phyloP scores from a whole-genome alignment of 179 eudicot genomes.

The Carnegiea gigantea region DNA sequence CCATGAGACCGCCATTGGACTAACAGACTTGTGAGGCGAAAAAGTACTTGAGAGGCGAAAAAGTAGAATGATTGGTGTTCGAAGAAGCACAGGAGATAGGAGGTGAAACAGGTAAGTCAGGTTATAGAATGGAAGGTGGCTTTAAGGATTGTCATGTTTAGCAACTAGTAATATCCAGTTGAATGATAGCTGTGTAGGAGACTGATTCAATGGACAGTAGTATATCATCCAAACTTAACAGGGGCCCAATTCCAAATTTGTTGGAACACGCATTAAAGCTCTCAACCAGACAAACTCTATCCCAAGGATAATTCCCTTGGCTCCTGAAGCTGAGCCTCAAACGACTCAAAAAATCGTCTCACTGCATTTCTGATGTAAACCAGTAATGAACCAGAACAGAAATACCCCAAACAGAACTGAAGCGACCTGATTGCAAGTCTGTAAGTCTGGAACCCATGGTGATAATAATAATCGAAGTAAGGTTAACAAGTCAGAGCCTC shows the following conservation, averaged over 20 bases:
- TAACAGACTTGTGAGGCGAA: background rate
- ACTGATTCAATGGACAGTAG: background rate
- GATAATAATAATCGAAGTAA: too few species aligned
- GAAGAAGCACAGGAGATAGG: conserved; percentile 8
- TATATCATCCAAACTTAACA: background rate
- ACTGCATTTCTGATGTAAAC: background rate
- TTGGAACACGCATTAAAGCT: background rate
- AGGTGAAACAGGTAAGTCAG: background rate
- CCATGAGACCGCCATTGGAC: conserved; percentile 33
- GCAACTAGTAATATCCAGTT: conserved; percentile 1
- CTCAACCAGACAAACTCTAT: conserved; percentile 2
- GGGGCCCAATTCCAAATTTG: conserved; percentile 2
- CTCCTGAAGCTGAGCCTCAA: background rate
- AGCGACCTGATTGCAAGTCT: too few species aligned
- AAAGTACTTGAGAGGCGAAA: background rate
- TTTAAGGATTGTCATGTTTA: conserved; percentile 8
- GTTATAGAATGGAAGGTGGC: conserved; percentile 9
- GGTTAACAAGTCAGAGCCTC: too few species aligned
- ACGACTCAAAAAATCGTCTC: background rate
- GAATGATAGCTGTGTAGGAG: conserved; percentile 5
- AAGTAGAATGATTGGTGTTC: conserved; percentile 4
- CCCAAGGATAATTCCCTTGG: background rate
- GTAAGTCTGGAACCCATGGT: too few species aligned
- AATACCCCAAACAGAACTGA: too few species aligned
- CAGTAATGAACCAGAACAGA: background rate